A percentile compares a stretch with the other conserved stretches of the same genome.
These are phyloP conservation scores for Thelephora terrestris DNA, from an alignment of 1,284 basidiomycete genomes.

Conservation along the genomic window DNA sequence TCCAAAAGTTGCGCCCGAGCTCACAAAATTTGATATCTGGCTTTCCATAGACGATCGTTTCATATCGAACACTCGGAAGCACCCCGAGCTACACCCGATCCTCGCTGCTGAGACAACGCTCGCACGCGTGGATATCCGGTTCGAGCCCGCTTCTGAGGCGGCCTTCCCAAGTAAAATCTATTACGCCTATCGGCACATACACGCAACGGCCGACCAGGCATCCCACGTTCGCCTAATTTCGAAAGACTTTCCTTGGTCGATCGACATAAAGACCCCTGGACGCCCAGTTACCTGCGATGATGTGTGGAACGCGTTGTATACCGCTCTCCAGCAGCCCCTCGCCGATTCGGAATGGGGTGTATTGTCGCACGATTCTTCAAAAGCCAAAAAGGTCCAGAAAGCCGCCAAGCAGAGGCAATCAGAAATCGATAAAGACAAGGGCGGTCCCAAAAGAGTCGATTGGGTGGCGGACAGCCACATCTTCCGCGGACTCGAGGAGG, in stretches of 20 bases:
- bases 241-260: slow-evolving; percentile 48
- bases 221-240: slow-evolving; percentile 39
- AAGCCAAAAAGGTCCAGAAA: slow-evolving; percentile 24
- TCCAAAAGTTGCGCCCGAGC: too few species aligned
- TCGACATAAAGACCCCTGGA: slow-evolving; percentile 34
- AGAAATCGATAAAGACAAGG: slow-evolving; percentile 18
- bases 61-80: slow-evolving; percentile 15
- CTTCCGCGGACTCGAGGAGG: slow-evolving; percentile 48
- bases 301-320: slow-evolving; percentile 42
- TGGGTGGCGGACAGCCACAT: slow-evolving; percentile 42
- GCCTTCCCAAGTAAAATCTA: slow-evolving; percentile 22
- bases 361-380: slow-evolving; percentile 26
- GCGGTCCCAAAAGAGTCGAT: slow-evolving; percentile 42
- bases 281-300: slow-evolving; percentile 36
- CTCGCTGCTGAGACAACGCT: slow-evolving; percentile 41
- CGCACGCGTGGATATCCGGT: slow-evolving; percentile 38
- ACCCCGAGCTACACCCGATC: slow-evolving; percentile 35
- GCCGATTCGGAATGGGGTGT: slow-evolving; percentile 55
- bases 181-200: slow-evolving; percentile 24
- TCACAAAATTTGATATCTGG: too few species aligned
- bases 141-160: slow-evolving; percentile 20
- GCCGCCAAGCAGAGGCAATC: slow-evolving; percentile 23
- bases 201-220: slow-evolving; percentile 26
- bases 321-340: slow-evolving; percentile 38
- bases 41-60: too few species aligned